These are phyloP conservation scores for Fraxinus xanthoxyloides DNA, from an alignment of 305 asterid species.

Conservation along the genomic window DNA sequence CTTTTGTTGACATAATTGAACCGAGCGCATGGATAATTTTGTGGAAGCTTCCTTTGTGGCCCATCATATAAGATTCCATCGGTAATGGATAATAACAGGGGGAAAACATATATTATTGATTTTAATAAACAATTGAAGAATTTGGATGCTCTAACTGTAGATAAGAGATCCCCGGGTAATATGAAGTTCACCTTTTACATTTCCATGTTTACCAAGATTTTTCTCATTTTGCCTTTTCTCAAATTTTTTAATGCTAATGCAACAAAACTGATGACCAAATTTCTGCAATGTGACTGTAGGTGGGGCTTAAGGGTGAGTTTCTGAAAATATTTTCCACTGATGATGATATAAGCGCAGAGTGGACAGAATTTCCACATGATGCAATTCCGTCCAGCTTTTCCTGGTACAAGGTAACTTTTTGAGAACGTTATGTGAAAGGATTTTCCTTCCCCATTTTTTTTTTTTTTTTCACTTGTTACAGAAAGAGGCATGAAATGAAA, in stretches of 20 bases:
- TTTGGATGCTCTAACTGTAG: background rate
- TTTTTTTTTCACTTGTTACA: background rate
- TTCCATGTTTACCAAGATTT: background rate
- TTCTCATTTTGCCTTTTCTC: background rate
- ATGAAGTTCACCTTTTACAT: background rate
- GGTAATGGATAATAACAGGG: background rate
- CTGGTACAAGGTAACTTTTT: constrained; percentile 73
- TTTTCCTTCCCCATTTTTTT: no score
- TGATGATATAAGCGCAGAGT: constrained; percentile 35
- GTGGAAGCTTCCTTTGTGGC: background rate
- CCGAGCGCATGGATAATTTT: background rate
- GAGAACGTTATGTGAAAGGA: constrained; percentile 7
- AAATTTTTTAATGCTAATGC: background rate
- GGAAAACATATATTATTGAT: background rate
- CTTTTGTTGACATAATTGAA: background rate
- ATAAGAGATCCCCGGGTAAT: background rate
- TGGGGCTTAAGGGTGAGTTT: constrained; percentile 79
- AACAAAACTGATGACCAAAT: constrained; percentile 16
- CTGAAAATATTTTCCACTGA: constrained; percentile 40
- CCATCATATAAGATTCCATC: background rate
- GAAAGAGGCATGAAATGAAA: background rate
- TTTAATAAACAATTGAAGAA: background rate
- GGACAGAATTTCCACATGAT: constrained; percentile 57
- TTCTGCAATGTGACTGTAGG: constrained; percentile 38
- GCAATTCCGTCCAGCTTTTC: constrained; percentile 59